phyloP scores from a whole-genome alignment of 495 filamentous ascomycete genomes.

The Penicillium dipodomyicola region DNA sequence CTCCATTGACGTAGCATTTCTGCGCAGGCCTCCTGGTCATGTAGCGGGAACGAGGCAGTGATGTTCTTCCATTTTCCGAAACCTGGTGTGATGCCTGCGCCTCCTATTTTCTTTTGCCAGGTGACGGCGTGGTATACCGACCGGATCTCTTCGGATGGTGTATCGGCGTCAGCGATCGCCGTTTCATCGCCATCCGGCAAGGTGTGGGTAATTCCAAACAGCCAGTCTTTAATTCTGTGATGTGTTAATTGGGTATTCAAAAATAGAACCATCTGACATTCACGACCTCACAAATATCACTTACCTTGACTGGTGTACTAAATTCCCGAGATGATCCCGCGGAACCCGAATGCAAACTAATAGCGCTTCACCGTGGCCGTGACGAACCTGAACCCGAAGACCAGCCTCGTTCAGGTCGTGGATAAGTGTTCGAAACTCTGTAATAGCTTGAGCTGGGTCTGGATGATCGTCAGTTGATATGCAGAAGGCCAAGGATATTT shows the following conservation, averaged over 20 bases:
- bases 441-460: slow-evolving; percentile 68
- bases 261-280: background rate
- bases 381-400: slow-evolving; percentile 79
- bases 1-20: slow-evolving; percentile 83
- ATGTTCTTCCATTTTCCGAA: slow-evolving; percentile 80
- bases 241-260: background rate
- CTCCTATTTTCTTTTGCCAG: slow-evolving; percentile 73
- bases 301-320: slow-evolving; percentile 65
- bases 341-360: slow-evolving; percentile 75
- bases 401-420: slow-evolving; percentile 69
- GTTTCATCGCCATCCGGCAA: slow-evolving; percentile 57
- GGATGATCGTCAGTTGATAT: slow-evolving; percentile 19
- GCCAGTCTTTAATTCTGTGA: slow-evolving; percentile 85
- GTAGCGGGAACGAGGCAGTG: slow-evolving; percentile 81
- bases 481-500: background rate
- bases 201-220: slow-evolving; percentile 74
- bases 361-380: slow-evolving; percentile 69
- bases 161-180: slow-evolving; percentile 60
- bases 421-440: slow-evolving; percentile 73
- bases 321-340: slow-evolving; percentile 38
- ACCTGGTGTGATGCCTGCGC: slow-evolving; percentile 81
- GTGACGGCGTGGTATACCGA: slow-evolving; percentile 85
- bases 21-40: slow-evolving; percentile 82
- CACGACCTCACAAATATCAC: background rate
- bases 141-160: slow-evolving; percentile 86